These are phyloP conservation scores for Saitozyma podzolica DNA, from an alignment of 768 basidiomycete species.

Conservation along the genomic window DNA sequence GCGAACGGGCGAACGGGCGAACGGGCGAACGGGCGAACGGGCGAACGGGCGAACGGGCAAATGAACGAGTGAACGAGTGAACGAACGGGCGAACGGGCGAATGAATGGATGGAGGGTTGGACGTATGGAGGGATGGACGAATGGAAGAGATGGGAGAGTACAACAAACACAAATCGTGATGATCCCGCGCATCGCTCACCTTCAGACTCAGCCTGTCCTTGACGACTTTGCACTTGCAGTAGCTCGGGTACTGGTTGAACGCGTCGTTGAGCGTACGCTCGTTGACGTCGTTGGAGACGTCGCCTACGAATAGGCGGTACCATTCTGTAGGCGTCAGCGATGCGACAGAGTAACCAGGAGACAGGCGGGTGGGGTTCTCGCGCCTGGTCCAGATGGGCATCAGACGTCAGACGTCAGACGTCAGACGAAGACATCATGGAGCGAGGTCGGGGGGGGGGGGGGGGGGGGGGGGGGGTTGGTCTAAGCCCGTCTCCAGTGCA, in stretches of 20 bases:
- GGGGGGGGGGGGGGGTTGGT: neutral
- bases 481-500: too few relatives aligned
- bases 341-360: neutral
- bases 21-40: too few relatives aligned
- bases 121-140: neutral
- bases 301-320: slow-evolving; percentile 97
- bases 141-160: too few relatives aligned
- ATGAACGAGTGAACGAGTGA: neutral
- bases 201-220: slow-evolving; percentile 91
- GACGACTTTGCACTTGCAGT: slow-evolving; percentile 92
- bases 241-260: slow-evolving; percentile 89
- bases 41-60: too few relatives aligned
- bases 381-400: neutral
- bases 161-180: too few relatives aligned
- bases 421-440: neutral
- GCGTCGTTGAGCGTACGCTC: slow-evolving; percentile 91
- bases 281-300: slow-evolving; percentile 96
- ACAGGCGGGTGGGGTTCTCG: neutral
- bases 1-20: neutral
- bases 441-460: neutral
- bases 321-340: slow-evolving; percentile 62
- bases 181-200: slow-evolving; percentile 55
- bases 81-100: too few relatives aligned
- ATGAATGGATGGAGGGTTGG: neutral
- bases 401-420: neutral